A percentile compares a stretch with the other conserved stretches of the same genome.
These are phyloP conservation scores for Aspergillus proliferans DNA, from an alignment of 2,329 filamentous ascomycete species.

Conservation along the genomic window DNA sequence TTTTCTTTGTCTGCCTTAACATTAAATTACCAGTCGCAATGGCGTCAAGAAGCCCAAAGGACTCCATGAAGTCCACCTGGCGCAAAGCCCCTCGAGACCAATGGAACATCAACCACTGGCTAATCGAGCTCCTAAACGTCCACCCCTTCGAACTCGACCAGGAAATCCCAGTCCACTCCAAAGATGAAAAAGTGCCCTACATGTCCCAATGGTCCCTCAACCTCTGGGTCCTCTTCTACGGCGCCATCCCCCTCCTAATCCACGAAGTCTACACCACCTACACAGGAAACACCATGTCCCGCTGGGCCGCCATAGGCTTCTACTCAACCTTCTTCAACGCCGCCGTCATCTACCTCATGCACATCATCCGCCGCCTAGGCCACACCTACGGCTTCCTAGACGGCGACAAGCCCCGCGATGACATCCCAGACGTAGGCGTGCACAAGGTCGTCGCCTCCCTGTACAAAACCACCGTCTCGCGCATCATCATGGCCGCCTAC, in stretches of 20 bases:
- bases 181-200: slow-evolving; percentile 35
- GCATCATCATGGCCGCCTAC: neutral
- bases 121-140: slow-evolving; percentile 20
- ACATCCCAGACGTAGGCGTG: slow-evolving; percentile 33
- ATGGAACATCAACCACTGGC: slow-evolving; percentile 21
- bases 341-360: slow-evolving; percentile 29
- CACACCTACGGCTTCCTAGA: slow-evolving; percentile 1
- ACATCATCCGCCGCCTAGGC: slow-evolving; percentile 1
- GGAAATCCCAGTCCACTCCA: slow-evolving; percentile 25
- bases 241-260: slow-evolving; percentile 28
- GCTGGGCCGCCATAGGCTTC: slow-evolving; percentile 24
- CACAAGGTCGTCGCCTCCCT: slow-evolving; percentile 21
- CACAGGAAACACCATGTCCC: slow-evolving; percentile 20
- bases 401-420: slow-evolving; percentile 17
- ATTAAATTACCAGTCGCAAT: neutral
- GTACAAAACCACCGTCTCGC: slow-evolving; percentile 1
- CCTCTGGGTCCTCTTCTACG: slow-evolving; percentile 33
- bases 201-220: slow-evolving; percentile 26
- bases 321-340: slow-evolving; percentile 33
- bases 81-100: slow-evolving; percentile 16
- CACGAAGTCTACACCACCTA: slow-evolving; percentile 26
- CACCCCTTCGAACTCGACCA: slow-evolving; percentile 19
- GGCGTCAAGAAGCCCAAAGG: slow-evolving; percentile 14
- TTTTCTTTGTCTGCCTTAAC: too few relatives aligned
- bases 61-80: slow-evolving; percentile 29